Conservation (phyloP, 179 eudicot genomes). For the Spinacia oleracea region DNA sequence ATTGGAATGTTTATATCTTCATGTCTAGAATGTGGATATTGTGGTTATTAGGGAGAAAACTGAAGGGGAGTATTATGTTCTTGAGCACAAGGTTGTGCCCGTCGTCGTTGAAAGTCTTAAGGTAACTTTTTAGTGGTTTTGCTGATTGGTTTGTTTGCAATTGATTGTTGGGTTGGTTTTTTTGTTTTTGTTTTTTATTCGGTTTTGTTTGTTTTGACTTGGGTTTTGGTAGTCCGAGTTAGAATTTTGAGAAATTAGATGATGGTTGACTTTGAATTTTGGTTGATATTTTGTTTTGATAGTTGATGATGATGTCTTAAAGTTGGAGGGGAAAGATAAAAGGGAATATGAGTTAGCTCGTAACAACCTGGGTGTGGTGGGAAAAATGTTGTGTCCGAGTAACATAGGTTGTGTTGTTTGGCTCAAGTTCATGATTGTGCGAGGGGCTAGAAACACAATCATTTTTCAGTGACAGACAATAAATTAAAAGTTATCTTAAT, state of each 20-base stretch:
- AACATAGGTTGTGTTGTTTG: too few relatives aligned
- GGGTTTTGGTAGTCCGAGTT: not conserved
- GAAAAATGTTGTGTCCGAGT: too few relatives aligned
- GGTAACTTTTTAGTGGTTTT: conserved; percentile 33
- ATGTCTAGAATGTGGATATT: conserved; percentile 80
- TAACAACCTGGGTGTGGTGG: too few relatives aligned
- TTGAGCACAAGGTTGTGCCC: conserved; percentile 89
- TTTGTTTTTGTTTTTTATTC: not conserved
- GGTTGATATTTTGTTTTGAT: not conserved
- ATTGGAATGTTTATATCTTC: too few relatives aligned
- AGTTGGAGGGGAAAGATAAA: not conserved
- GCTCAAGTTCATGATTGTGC: too few relatives aligned
- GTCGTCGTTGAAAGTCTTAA: conserved; percentile 89
- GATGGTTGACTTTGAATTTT: conserved; percentile 4
- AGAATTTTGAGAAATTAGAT: not conserved
- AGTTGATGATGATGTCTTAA: not conserved
- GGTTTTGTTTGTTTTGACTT: not conserved
- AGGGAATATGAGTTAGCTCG: too few relatives aligned
- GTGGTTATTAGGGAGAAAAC: conserved; percentile 94
- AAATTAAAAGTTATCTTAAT: too few relatives aligned
- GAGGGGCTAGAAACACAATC: too few relatives aligned
- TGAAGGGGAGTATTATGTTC: conserved; percentile 80
- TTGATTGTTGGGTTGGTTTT: not conserved
- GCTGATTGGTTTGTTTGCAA: not conserved
- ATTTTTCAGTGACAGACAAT: too few relatives aligned